Base-by-base conservation (phyloP, 345 rosid species). In the Geranium brycei region DNA sequence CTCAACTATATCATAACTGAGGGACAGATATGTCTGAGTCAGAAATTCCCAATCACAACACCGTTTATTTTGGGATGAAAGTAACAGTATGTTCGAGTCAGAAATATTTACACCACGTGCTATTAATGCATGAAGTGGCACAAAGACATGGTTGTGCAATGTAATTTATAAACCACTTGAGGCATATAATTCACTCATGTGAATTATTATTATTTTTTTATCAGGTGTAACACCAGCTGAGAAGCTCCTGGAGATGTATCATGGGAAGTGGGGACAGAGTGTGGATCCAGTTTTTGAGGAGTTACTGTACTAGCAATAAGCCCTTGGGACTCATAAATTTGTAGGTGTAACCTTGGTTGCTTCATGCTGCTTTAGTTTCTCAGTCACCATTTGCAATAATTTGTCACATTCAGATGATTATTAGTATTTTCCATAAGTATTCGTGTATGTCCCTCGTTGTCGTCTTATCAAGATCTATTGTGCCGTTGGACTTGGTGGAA, bases 211-310 rank as follows among this genome's bases (percentile, higher is more conserved):
- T 17, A n/a, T 30, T 35, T 19, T 58, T 12, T 16, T 61, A 38
- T 40, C 62, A 65, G 74, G 74, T 38, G 62, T 38, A 18, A 71
- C 69, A n/a, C 74, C 74, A 12, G 69, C 74, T 5, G 74, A 65
- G 70, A 57, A 66, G 40, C 74, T 71, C 31, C 5, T 66, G 66
- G 69, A 71, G 62, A 12, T 71, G 66, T 71, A 71, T 62, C 17
- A 62, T 31, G 74, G 66, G 56, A 62, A 66, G 31, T 71, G 74
- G 74, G 53, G 59, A 12, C 74, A 62, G 17, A 65, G 69, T 4
- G 69, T 62, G 12, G 63, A 71, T 66, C 74, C 74, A 2, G 65
- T 71, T 7, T 71, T 62, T n/a, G 64, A 66, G 63, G 75, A 71
- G 73, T 51, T 71, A 3, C 32, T 62, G 16, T 66, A 62, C 64